phyloP scores from a whole-genome alignment of 2,329 filamentous ascomycete species.

The Monilinia fructicola region DNA sequence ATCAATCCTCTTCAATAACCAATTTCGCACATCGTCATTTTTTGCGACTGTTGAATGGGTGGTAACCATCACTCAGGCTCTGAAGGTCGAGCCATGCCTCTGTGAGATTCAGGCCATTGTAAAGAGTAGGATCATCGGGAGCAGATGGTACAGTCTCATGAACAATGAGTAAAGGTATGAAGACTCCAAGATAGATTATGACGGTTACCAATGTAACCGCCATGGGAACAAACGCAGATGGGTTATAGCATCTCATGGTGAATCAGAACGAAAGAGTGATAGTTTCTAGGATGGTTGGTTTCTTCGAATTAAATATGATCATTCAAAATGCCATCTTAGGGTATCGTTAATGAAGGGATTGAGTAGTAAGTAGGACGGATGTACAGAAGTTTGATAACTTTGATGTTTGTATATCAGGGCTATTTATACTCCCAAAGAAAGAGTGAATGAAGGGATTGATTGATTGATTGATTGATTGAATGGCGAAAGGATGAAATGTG shows the following conservation, averaged over 20 bases:
- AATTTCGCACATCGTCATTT: conserved; percentile 79
- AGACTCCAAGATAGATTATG: conserved; percentile 72
- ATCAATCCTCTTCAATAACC: conserved; percentile 69
- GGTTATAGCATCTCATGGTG: conserved; percentile 46
- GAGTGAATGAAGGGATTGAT: not conserved
- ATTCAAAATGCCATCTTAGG: conserved; percentile 16
- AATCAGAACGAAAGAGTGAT: not conserved
- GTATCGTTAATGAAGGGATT: not conserved
- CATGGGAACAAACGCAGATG: conserved; percentile 74
- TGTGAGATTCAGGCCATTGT: conserved; percentile 71
- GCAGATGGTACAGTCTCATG: conserved; percentile 73
- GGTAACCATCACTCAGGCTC: conserved; percentile 69
- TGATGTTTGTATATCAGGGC: not conserved
- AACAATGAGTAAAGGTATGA: conserved; percentile 69
- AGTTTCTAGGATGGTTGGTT: not conserved
- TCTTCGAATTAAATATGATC: not conserved
- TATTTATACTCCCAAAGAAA: not conserved
- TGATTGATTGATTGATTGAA: conserved; percentile 2
- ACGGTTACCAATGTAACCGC: conserved; percentile 81
- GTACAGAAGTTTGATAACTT: not conserved
- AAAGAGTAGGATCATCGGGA: conserved; percentile 53
- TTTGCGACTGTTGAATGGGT: conserved; percentile 82
- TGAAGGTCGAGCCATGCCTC: conserved; percentile 86
- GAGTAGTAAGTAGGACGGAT: not conserved
- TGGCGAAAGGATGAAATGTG: not conserved